phyloP scores from a whole-genome alignment of 495 filamentous ascomycete species.

The Penicillium antarcticum region DNA sequence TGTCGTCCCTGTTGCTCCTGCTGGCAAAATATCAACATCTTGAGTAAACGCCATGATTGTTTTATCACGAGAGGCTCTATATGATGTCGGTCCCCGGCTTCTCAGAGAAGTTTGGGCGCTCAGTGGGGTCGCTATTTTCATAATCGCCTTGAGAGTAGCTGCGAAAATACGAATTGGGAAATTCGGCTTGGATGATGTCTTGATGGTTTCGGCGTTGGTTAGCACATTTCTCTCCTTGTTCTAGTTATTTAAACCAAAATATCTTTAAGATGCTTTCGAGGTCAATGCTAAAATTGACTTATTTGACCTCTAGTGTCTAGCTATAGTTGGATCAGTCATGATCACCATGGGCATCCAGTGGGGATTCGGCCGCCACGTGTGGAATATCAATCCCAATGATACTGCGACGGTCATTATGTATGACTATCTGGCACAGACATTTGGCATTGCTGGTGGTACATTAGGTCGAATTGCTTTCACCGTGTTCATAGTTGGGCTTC shows the following conservation, averaged over 20 bases:
- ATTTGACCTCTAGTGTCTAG: constrained; percentile 12
- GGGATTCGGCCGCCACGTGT: constrained; percentile 22
- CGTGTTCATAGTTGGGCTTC: constrained; percentile 34
- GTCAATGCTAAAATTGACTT: neutral
- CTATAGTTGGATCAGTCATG: constrained; percentile 23
- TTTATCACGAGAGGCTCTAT: neutral
- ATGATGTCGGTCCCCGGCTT: constrained; percentile 15
- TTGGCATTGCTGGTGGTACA: constrained; percentile 18
- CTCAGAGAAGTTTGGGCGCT: constrained; percentile 27
- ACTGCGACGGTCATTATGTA: constrained; percentile 22
- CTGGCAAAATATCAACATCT: neutral
- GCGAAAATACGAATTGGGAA: constrained; percentile 25
- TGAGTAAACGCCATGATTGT: constrained; percentile 10
- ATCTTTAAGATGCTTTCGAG: neutral
- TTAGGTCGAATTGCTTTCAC: constrained; percentile 37
- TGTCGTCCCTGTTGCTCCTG: neutral
- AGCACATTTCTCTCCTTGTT: constrained; percentile 8
- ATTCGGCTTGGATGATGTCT: constrained; percentile 23
- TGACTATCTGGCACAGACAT: constrained; percentile 26
- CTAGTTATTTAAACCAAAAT: neutral
- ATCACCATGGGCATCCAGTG: constrained; percentile 17
- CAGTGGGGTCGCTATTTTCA: constrained; percentile 16
- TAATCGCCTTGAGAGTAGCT: constrained; percentile 17
- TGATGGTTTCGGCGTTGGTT: constrained; percentile 27
- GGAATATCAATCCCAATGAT: neutral